Base-by-base conservation (phyloP, 495 filamentous ascomycete species). In the Penicillium cosmopolitanum region DNA sequence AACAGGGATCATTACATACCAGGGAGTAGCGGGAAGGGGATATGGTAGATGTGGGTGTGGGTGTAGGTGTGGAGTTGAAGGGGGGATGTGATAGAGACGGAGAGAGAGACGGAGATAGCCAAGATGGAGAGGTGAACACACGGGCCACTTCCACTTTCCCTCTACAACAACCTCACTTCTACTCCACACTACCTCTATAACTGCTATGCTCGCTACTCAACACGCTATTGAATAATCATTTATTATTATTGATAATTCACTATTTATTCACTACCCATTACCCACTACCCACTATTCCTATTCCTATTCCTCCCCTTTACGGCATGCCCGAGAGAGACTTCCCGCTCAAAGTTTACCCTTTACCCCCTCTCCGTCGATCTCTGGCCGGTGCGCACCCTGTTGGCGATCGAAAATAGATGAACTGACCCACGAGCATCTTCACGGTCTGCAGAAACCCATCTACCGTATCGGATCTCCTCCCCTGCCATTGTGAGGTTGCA, bases 331-430 rank as follows among this genome's bases (percentile, higher is more conserved):
- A 40, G 28, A 31, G 25, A 40, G 56, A 51, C 36, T 52, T 50
- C 18, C 47, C 52, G 46, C 15, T 8, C 21, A 48, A 48, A 48
- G 46, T 44, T 44, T 21, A 42, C 28, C 15, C 42, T 44, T 44
- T 21, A 42, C 28, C 15, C 42, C 19, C 40, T 28, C 38, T 18
- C 10, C 40, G 56, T 58, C 56, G 56, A 58, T 58, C 56, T 58
- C 36, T 62, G 60, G 60, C 60, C 25, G 60, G 60, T 62, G 55
- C 60, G 50, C 50, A 62, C 60, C 60, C 60, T 62, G 60, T 48
- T 54, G 60, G 43, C 60, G 60, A 62, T 62, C 60, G 54, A 21
- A 31, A 28, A 28, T 48, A 35, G 19, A 42, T 44, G 52, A 42
- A n/a, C 23, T 25, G 15, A 25, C 18, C 18, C 46, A n/a, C 21